Percentiles rank a stretch among this genome's conserved stretches.
Evolutionary conservation across 2,329 filamentous ascomycete species (phyloP).

Genomic region (Cladosporium sp.): DNA sequence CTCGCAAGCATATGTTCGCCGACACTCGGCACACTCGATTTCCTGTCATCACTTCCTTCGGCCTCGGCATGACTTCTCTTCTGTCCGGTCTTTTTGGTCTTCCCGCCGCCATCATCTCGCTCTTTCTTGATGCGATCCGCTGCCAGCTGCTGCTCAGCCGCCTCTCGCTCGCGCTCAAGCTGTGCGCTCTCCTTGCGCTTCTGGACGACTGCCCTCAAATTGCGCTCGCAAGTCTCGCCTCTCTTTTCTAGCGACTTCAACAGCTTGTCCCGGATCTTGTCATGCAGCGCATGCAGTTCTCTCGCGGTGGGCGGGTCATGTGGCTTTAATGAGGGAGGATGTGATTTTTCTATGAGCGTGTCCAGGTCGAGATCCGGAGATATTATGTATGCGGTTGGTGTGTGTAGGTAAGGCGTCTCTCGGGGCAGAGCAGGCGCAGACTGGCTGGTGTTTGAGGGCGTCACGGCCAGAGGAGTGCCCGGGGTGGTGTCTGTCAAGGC

Average conservation of each 20-base stretch:
- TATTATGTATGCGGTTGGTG: constrained; percentile 46
- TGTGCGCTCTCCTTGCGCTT: constrained; percentile 59
- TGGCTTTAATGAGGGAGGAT: constrained; percentile 39
- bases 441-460: constrained; percentile 55
- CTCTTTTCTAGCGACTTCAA: constrained; percentile 45
- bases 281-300: constrained; percentile 60
- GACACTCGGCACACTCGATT: constrained; percentile 55
- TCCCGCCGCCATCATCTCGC: constrained; percentile 25
- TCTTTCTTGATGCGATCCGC: constrained; percentile 39
- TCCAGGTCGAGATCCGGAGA: constrained; percentile 61
- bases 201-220: constrained; percentile 66
- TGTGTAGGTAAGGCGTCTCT: constrained; percentile 60
- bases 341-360: constrained; percentile 63
- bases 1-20: constrained; percentile 61
- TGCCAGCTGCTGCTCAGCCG: constrained; percentile 43
- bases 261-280: constrained; percentile 58
- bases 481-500: constrained; percentile 38
- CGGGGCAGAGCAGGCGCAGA: constrained; percentile 47
- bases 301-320: constrained; percentile 52
- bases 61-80: constrained; percentile 31
- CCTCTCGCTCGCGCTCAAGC: constrained; percentile 49
- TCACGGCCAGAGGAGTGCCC: constrained; percentile 51
- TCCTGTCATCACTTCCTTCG: constrained; percentile 65
- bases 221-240: constrained; percentile 64
- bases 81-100: constrained; percentile 25